Conservation (phyloP, 1,284 basidiomycete genomes). For the Apiotrichum gamsii region DNA sequence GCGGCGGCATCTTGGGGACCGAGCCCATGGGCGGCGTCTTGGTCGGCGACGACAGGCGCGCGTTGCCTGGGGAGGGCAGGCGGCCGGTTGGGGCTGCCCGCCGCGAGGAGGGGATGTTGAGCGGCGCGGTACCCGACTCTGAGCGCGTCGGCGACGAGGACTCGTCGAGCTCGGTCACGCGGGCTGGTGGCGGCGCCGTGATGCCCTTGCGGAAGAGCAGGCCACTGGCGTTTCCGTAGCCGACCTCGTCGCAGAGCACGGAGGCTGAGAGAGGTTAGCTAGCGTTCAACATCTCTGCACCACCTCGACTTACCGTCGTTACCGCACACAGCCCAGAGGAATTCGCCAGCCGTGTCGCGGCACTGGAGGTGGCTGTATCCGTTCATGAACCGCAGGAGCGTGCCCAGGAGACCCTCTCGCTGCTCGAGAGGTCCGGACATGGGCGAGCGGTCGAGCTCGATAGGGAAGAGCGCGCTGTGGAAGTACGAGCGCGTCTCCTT, state of each 20-base stretch:
- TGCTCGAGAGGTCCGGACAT: constrained; percentile 58
- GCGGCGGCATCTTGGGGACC: no score
- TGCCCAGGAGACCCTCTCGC: constrained; percentile 65
- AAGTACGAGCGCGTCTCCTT: constrained; percentile 55
- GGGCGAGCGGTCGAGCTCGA: constrained; percentile 65
- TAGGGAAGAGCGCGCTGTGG: constrained; percentile 62
- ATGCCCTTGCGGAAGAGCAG: constrained; percentile 84
- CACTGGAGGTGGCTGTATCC: constrained; percentile 64
- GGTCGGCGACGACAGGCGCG: no score
- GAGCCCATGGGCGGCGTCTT: no score
- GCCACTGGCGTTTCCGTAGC: constrained; percentile 88
- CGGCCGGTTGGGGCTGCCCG: no score
- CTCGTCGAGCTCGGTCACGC: constrained; percentile 48
- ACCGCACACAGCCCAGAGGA: constrained; percentile 73
- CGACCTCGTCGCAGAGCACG: constrained; percentile 64
- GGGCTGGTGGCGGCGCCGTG: constrained; percentile 53
- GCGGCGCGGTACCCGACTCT: background rate
- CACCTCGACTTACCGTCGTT: constrained; percentile 59
- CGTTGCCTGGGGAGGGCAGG: no score
- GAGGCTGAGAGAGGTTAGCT: constrained; percentile 51
- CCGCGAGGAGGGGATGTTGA: background rate
- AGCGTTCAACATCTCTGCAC: background rate
- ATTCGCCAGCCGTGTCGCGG: constrained; percentile 72
- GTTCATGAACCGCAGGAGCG: constrained; percentile 68
- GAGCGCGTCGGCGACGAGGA: background rate